Conservation (phyloP, 257 asterid species). For the Avicennia marina region DNA sequence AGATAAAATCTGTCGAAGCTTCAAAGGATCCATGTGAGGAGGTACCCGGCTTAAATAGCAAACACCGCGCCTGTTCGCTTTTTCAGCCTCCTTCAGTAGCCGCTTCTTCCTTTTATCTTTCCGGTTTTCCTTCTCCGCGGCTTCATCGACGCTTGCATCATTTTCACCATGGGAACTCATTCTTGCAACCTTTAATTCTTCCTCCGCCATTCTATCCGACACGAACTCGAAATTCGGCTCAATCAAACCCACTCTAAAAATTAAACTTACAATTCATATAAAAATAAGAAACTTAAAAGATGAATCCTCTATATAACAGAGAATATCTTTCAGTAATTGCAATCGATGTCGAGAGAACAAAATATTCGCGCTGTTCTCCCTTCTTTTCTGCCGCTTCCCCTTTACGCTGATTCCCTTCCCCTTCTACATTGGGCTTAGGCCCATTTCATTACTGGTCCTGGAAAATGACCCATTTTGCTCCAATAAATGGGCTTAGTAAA, state of each 20-base stretch:
- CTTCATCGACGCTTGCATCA: constrained; percentile 23
- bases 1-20: constrained; percentile 68
- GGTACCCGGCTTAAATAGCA: constrained; percentile 85
- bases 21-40: constrained; percentile 81
- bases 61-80: constrained; percentile 63
- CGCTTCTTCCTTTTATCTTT: constrained; percentile 45
- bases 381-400: no score
- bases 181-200: constrained; percentile 30
- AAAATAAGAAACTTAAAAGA: no score
- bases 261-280: no score
- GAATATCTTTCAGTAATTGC: no score
- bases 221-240: background rate
- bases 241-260: background rate
- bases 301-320: no score
- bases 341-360: no score
- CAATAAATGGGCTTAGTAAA: no score
- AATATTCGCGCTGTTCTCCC: no score
- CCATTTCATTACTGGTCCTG: no score
- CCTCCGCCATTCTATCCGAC: constrained; percentile 37
- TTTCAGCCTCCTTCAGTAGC: constrained; percentile 41
- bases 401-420: no score
- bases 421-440: no score
- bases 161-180: constrained; percentile 16
- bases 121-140: constrained; percentile 16
- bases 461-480: no score